These are phyloP conservation scores for Dillenia turbinata DNA, from an alignment of 164 flowering plant genomes.

Conservation along the genomic window DNA sequence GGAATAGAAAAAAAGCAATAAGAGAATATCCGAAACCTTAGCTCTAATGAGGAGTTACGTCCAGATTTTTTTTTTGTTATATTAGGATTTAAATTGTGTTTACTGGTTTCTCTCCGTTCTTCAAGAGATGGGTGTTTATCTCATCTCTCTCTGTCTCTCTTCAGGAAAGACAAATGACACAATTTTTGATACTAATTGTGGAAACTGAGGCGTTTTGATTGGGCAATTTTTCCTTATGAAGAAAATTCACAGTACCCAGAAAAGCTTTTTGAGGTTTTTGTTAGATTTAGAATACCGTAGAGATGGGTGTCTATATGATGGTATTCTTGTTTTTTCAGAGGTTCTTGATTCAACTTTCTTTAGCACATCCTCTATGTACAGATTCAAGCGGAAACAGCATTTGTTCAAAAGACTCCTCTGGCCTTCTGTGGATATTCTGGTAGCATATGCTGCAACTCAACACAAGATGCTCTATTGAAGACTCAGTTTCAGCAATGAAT, in stretches of 20 bases:
- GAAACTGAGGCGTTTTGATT: not conserved
- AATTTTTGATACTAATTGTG: too few relatives aligned
- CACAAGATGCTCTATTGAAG: too few relatives aligned
- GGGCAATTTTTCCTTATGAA: not conserved
- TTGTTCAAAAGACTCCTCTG: too few relatives aligned
- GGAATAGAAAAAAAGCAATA: too few relatives aligned
- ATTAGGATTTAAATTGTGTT: too few relatives aligned
- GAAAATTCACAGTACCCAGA: not conserved
- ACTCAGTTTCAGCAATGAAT: constrained; percentile 62
- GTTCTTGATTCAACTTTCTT: constrained; percentile 25
- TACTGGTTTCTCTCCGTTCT: too few relatives aligned
- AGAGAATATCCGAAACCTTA: too few relatives aligned
- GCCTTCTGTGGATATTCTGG: constrained; percentile 75
- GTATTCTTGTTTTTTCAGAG: constrained; percentile 12
- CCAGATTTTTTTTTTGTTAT: too few relatives aligned
- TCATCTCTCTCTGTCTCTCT: too few relatives aligned
- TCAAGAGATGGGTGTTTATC: too few relatives aligned
- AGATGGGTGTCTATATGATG: constrained; percentile 16
- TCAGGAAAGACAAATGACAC: too few relatives aligned
- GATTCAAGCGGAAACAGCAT: constrained; percentile 54
- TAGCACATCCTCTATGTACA: constrained; percentile 43
- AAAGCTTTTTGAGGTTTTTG: not conserved
- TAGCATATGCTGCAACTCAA: constrained; percentile 69
- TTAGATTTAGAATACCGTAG: constrained; percentile 1
- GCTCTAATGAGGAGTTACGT: too few relatives aligned